A percentile compares a stretch with the other conserved stretches of the same genome.
phyloP scores from a whole-genome alignment of 495 filamentous ascomycete genomes.

The Trichodelitschia bisporula region DNA sequence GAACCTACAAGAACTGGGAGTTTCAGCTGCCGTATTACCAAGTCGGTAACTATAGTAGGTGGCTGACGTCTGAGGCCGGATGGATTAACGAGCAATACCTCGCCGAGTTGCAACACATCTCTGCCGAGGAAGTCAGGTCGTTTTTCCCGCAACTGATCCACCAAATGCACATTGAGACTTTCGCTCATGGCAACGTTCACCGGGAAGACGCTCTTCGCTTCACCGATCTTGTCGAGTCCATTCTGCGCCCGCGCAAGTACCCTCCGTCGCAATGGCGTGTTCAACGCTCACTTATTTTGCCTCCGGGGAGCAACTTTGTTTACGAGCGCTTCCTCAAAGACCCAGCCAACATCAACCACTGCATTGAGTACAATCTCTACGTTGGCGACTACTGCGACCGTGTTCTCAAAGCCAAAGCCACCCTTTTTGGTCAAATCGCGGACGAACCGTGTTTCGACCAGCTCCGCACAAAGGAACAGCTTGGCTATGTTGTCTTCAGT shows the following conservation, averaged over 20 bases:
- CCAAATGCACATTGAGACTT: constrained; percentile 68
- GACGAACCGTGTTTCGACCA: constrained; percentile 89
- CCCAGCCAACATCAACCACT: constrained; percentile 85
- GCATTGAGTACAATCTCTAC: constrained; percentile 76
- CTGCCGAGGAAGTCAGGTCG: constrained; percentile 41
- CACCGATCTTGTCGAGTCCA: constrained; percentile 57
- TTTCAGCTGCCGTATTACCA: constrained; percentile 75
- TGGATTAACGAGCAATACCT: constrained; percentile 65
- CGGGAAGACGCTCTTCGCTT: constrained; percentile 83
- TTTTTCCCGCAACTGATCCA: constrained; percentile 65
- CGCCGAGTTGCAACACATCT: constrained; percentile 49
- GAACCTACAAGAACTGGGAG: constrained; percentile 64
- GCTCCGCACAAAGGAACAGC: constrained; percentile 87
- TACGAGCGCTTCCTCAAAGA: constrained; percentile 64
- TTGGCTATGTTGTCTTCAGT: constrained; percentile 89
- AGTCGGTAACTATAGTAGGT: constrained; percentile 61
- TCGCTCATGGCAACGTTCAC: constrained; percentile 83
- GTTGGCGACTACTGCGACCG: constrained; percentile 50
- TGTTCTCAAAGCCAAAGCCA: constrained; percentile 41
- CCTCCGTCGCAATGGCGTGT: constrained; percentile 63
- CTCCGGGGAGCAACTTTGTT: constrained; percentile 55
- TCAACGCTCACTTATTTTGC: constrained; percentile 50
- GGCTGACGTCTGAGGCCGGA: constrained; percentile 49
- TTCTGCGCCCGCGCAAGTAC: constrained; percentile 48
- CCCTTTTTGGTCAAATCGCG: constrained; percentile 73